Percentiles rank a stretch among this genome's conserved stretches.
Conservation (phyloP, 352 stramenopile genomes). For the Phytophthora megakarya region DNA sequence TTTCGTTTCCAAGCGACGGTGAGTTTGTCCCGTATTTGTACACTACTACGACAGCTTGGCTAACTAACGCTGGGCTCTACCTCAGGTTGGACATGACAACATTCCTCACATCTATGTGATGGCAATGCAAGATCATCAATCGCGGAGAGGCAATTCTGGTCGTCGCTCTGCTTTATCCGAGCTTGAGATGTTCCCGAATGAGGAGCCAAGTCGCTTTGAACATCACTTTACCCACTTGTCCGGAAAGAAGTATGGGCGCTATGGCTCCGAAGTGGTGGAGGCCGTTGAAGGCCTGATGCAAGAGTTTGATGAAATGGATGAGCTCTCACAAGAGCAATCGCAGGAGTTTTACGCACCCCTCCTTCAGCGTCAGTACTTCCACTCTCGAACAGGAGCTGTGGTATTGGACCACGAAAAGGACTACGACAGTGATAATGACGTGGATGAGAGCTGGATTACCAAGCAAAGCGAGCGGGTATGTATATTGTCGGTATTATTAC, state of each 20-base stretch:
- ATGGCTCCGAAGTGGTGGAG: conserved; percentile 38
- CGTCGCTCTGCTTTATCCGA: conserved; percentile 54
- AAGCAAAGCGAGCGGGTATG: conserved; percentile 82
- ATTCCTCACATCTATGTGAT: conserved; percentile 87
- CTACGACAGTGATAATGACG: conserved; percentile 89
- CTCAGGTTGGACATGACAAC: conserved; percentile 74
- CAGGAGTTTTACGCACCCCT: conserved; percentile 76
- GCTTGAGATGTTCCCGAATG: conserved; percentile 52
- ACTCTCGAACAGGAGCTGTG: conserved; percentile 83
- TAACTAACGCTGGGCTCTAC: not conserved
- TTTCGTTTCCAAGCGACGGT: conserved; percentile 82
- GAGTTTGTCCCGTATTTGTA: conserved; percentile 7
- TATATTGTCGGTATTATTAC: too few relatives aligned
- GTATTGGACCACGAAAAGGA: conserved; percentile 84
- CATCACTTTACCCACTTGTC: conserved; percentile 74
- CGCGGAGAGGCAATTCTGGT: conserved; percentile 21
- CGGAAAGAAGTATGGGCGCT: conserved; percentile 43
- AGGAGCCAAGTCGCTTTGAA: conserved; percentile 61
- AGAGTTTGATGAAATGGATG: conserved; percentile 76
- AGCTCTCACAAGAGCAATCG: conserved; percentile 57
- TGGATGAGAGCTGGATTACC: conserved; percentile 90
- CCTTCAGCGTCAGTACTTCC: conserved; percentile 88
- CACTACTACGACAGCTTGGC: not conserved
- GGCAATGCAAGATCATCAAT: conserved; percentile 40
- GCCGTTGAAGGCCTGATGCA: conserved; percentile 67